Percentiles rank a stretch among this genome's conserved stretches.
phyloP scores from a whole-genome alignment of 495 filamentous ascomycete species.

The Halenospora varia region DNA sequence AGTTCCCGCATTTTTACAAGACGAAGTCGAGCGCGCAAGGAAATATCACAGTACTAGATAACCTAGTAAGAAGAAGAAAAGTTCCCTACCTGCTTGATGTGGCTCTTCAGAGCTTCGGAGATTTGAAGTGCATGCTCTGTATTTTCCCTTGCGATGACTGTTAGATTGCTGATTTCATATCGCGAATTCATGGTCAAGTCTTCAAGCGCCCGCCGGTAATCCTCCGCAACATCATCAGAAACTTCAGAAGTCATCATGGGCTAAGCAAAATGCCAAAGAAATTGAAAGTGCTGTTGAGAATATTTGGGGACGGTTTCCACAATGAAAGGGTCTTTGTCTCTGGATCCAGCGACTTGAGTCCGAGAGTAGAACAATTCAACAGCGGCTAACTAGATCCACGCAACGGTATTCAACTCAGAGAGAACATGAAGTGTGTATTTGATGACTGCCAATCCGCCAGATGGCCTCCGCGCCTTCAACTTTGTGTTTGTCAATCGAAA shows the following conservation, averaged over 20 bases:
- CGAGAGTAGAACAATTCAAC: conserved; percentile 16
- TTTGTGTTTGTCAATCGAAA: conserved; percentile 8
- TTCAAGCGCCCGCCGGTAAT: conserved; percentile 89
- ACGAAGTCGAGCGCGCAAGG: neutral
- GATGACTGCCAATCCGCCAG: conserved; percentile 22
- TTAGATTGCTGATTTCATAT: conserved; percentile 91
- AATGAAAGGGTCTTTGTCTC: conserved; percentile 15
- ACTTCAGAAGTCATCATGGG: conserved; percentile 67
- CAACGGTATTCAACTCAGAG: conserved; percentile 24
- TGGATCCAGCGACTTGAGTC: conserved; percentile 10
- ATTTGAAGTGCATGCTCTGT: conserved; percentile 92
- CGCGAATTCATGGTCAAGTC: conserved; percentile 86
- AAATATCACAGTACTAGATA: conserved; percentile 13
- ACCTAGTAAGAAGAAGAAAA: conserved; percentile 3
- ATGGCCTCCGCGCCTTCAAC: conserved; percentile 14
- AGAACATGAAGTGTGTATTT: conserved; percentile 30
- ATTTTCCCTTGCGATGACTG: conserved; percentile 93
- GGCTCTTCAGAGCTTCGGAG: conserved; percentile 80
- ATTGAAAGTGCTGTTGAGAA: conserved; percentile 9
- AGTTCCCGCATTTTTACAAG: neutral
- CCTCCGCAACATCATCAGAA: conserved; percentile 88
- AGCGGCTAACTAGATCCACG: conserved; percentile 28
- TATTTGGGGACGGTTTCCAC: conserved; percentile 4
- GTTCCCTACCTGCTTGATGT: conserved; percentile 84
- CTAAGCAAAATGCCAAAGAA: conserved; percentile 10